phyloP scores from a whole-genome alignment of 306 rosid genomes.

The Carpinus fangiana region DNA sequence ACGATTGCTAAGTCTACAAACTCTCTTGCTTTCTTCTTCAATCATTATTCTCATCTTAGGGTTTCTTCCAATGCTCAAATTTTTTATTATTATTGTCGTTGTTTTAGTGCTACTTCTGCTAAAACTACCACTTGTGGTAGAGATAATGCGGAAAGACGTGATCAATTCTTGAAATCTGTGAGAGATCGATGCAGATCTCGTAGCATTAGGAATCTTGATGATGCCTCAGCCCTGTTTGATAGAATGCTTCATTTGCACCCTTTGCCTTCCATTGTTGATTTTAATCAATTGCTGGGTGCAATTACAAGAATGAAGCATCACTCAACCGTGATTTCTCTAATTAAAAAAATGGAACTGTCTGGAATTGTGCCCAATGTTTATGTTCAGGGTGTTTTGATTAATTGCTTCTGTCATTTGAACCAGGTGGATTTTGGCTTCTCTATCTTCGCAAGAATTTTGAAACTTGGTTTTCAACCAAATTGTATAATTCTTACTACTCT shows the following conservation, averaged over 20 bases:
- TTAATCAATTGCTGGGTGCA: constrained; percentile 22
- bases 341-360: constrained; percentile 8
- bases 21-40: no score
- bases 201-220: background rate
- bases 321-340: constrained; percentile 8
- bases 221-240: constrained; percentile 23
- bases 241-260: constrained; percentile 27
- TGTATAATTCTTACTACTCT: constrained; percentile 17
- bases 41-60: no score
- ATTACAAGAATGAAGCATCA: constrained; percentile 25
- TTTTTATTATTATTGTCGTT: no score
- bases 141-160: no score
- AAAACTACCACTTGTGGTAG: no score
- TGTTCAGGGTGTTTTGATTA: constrained; percentile 22
- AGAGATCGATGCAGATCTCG: background rate
- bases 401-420: constrained; percentile 29
- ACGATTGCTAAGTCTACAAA: no score
- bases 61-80: no score
- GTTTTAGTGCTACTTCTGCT: no score
- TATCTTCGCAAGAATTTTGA: constrained; percentile 25
- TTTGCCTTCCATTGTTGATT: constrained; percentile 21
- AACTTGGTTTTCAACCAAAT: constrained; percentile 19
- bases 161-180: background rate
- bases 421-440: constrained; percentile 1
- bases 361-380: constrained; percentile 14